Evolutionary conservation across 805 yeast genomes (phyloP), one percentile per base, ranked within the genome.

Genomic region (Zygosaccharomyces rouxii): DNA sequence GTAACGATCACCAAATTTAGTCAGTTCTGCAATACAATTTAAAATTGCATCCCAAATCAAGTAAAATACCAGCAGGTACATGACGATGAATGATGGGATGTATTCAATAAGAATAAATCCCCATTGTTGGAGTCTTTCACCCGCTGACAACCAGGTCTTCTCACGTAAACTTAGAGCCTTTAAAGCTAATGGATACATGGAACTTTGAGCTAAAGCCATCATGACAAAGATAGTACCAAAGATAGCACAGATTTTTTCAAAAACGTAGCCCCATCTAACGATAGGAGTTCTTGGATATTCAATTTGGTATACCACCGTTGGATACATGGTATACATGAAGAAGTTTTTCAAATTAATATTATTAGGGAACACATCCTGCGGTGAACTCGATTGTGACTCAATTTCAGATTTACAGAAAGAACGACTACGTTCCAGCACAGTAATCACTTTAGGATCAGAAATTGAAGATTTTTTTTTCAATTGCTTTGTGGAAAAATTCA

Each of bases 11-110:
- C 88, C 97, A 69, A 83, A 95, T 45, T 76, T 62, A 13, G 96
- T 83, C 33, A 92, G 71, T 64, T 94, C 99, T 0, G 96, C 98
- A 57, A 95, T 78, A 21, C 86, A 84, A 62, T 90, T 92, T 57
- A 90, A 72, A 44, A 92, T 92, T 5, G 92, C 84, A 60, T 94
- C 98, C 99, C 99, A 95, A 53, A 95, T 94, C 52, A 94, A 71
- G 64, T 86, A 90, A 69, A 90, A 94, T 0, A 80, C 83, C 49
- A 94, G 70, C 45, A 94, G 59, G 64, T 89, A 92, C 66, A 85
- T 78, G 46, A 83, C 65, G 31, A 88, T 70, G 64, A 94, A 88
- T 18, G 90, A 84, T 16, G 96, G 95, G 30, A 88, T 79, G 58
- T 89, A 71, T 58, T 89, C 95, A 0, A 80, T 49, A 0, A 92